Evolutionary conservation across 2,329 filamentous ascomycete species (phyloP).

Genomic region (Helotiales sp.): DNA sequence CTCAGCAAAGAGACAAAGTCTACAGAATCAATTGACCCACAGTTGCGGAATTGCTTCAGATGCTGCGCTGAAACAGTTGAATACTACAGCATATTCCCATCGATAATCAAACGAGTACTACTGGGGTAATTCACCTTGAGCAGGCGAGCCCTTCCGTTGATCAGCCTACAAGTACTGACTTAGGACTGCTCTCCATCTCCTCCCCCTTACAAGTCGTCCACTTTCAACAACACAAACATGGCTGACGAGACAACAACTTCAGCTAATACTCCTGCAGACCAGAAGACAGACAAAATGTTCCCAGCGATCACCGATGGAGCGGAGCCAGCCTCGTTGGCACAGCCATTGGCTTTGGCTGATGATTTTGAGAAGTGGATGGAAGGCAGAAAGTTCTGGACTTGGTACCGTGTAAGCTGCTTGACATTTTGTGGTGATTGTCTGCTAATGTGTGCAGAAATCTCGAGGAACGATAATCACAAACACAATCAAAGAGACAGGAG

Average conservation of each 20-base stretch:
- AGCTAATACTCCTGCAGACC: background rate
- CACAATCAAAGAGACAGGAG: background rate
- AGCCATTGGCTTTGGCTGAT: slow-evolving; percentile 12
- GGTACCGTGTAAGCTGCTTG: background rate
- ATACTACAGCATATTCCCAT: background rate
- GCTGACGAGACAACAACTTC: background rate
- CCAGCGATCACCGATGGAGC: background rate
- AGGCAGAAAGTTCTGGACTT: slow-evolving; percentile 4
- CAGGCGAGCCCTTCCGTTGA: background rate
- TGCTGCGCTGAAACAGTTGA: background rate
- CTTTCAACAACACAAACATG: background rate
- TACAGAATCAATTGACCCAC: background rate
- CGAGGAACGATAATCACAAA: background rate
- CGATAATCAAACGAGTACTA: background rate
- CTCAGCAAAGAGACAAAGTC: background rate
- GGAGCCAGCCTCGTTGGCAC: background rate
- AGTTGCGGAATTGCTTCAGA: background rate
- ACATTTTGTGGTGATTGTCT: background rate
- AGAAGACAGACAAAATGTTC: slow-evolving; percentile 3
- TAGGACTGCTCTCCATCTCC: background rate
- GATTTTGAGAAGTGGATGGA: slow-evolving; percentile 25
- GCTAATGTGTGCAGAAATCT: background rate
- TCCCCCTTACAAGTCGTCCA: background rate
- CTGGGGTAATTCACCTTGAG: background rate
- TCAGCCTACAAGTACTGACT: background rate